Base-by-base conservation (phyloP, 371 early-diverging fungal genomes). In the Capniomyces stellatus region DNA sequence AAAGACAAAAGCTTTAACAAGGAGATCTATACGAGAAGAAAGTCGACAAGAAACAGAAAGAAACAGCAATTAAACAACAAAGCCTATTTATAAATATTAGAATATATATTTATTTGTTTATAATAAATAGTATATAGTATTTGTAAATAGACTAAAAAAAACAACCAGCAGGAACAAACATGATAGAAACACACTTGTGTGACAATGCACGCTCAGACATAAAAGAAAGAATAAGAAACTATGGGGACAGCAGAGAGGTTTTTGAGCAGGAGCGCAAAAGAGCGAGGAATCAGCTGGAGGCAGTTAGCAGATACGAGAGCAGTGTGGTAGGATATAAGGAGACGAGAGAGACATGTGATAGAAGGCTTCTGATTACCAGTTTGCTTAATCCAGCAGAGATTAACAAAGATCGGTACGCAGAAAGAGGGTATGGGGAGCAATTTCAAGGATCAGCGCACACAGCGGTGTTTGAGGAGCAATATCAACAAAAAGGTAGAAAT, bases 201-300 rank as follows among this genome's bases (percentile, higher is more conserved):
- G n/a, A n/a, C n/a, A 62, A 57, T 57, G 56, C 59, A 60, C 57
- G 53, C 51, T 52, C n/a, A 42, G 27, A 30, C 40, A n/a, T 43
- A 31, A 46, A 54, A 41, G 23, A 60, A 63, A 57, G 63, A 59
- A 62, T 61, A 39, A 43, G 35, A 30, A 51, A 54, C 18, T 44
- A 54, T 35, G 48, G 19, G 58, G 47, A 28, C 21, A 21, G 21
- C 24, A 23, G n/a, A 42, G 10, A 21, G 19, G 15, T 13, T 13
- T 23, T 30, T 50, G 39, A 54, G 43, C 31, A 49, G 43, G 42
- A 44, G 55, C 46, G 55, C 44, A 55, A 55, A 40, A 52, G 4
- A 13, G 15, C 44, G 25, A 44, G 21, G 40, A 27, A 25, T 19
- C 15, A 24, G 27, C 18, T 18, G 10, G 46, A 46, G 46, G 29